A percentile compares a stretch with the other conserved stretches of the same genome.
phyloP scores from a whole-genome alignment of 2,329 filamentous ascomycete genomes.

The Nemania serpens region DNA sequence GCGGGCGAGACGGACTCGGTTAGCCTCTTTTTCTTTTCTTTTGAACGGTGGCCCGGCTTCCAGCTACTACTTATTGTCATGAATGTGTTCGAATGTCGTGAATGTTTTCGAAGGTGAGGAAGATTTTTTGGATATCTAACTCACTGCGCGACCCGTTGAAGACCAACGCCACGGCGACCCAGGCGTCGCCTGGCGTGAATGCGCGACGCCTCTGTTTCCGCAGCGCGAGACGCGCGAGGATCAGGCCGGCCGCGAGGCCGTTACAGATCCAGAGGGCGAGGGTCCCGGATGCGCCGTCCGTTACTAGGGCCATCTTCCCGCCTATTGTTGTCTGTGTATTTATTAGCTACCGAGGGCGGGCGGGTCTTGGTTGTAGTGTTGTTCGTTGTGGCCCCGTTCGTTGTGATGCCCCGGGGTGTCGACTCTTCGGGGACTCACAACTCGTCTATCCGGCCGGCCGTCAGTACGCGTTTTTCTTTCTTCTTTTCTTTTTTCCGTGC shows the following conservation, averaged over 20 bases:
- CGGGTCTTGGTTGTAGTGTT: not conserved
- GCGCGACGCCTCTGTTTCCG: constrained; percentile 9
- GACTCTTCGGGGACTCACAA: too few relatives aligned
- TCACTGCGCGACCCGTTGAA: constrained; percentile 14
- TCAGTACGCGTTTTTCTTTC: too few relatives aligned
- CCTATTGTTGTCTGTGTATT: too few relatives aligned
- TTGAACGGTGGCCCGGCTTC: too few relatives aligned
- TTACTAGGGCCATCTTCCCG: not conserved
- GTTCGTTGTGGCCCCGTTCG: too few relatives aligned
- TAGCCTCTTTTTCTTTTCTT: not conserved
- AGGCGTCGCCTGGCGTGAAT: constrained; percentile 22
- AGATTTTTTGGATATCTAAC: too few relatives aligned
- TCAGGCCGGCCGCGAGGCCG: constrained; percentile 1
- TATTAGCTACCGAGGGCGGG: not conserved
- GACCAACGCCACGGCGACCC: constrained; percentile 15
- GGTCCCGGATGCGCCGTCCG: not conserved
- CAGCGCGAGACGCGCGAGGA: constrained; percentile 16
- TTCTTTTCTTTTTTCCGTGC: too few relatives aligned
- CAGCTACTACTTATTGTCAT: not conserved
- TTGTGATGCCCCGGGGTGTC: too few relatives aligned
- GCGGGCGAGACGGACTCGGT: not conserved
- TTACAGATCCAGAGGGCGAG: constrained; percentile 24
- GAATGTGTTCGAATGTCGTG: too few relatives aligned
- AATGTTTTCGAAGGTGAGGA: too few relatives aligned
- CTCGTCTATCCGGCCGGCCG: too few relatives aligned